phyloP scores from a whole-genome alignment of 2,329 filamentous ascomycete species.

The Penicillium crustosum region DNA sequence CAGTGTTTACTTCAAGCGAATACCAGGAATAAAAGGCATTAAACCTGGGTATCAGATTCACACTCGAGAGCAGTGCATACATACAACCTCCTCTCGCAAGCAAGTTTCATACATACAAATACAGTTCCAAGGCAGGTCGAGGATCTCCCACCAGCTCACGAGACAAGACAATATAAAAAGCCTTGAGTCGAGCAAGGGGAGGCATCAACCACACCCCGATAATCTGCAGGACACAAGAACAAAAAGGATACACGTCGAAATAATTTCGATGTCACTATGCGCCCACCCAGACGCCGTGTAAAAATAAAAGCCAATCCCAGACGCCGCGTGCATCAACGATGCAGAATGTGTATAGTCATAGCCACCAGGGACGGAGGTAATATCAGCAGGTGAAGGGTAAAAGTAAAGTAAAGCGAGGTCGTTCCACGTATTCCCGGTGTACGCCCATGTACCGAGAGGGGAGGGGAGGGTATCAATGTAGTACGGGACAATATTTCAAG shows the following conservation, averaged over 20 bases:
- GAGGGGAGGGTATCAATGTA: conserved; percentile 5
- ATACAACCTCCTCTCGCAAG: conserved; percentile 10
- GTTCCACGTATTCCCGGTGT: conserved; percentile 13
- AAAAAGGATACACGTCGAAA: conserved; percentile 4
- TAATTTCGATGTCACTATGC: conserved; percentile 2
- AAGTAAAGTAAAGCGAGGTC: conserved; percentile 8
- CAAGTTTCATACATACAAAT: conserved; percentile 19
- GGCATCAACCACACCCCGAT: not conserved
- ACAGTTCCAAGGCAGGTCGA: conserved; percentile 8
- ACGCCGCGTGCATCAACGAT: conserved; percentile 17
- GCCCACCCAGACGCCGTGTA: conserved; percentile 12
- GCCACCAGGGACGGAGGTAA: conserved; percentile 8
- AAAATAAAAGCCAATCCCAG: conserved; percentile 9
- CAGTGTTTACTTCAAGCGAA: not conserved
- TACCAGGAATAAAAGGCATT: not conserved
- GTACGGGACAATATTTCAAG: conserved; percentile 7
- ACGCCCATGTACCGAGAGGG: not conserved
- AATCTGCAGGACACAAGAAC: conserved; percentile 13
- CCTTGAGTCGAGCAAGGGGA: not conserved
- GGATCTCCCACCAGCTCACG: not conserved
- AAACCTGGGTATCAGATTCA: conserved; percentile 21
- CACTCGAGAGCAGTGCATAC: conserved; percentile 12
- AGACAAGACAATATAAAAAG: not conserved
- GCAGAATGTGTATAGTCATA: conserved; percentile 15
- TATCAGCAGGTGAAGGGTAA: conserved; percentile 16